Conservation (phyloP, 441 rosid species). For the Adansonia gregorii region DNA sequence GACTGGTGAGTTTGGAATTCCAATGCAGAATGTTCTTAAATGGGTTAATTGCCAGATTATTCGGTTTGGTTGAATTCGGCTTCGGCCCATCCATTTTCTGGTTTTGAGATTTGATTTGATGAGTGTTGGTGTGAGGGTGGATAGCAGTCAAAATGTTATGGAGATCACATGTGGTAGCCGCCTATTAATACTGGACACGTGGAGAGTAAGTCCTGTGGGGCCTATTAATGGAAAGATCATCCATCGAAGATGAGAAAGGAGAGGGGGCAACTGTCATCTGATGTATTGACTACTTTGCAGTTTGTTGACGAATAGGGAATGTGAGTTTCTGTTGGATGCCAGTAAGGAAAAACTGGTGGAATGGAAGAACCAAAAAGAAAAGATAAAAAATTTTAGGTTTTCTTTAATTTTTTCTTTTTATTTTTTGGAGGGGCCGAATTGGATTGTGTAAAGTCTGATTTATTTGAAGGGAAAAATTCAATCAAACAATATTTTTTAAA, state of each 20-base stretch:
- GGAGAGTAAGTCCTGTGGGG: background rate
- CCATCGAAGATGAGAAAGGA: background rate
- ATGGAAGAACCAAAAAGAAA: no score
- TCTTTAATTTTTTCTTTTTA: no score
- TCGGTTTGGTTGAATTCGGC: conserved; percentile 13
- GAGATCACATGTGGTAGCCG: conserved; percentile 28
- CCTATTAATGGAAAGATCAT: conserved; percentile 1
- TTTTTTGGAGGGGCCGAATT: no score
- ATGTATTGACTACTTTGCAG: background rate
- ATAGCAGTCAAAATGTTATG: conserved; percentile 17
- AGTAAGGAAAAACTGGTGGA: background rate
- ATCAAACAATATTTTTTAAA: no score
- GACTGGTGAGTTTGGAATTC: conserved; percentile 38
- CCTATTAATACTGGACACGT: conserved; percentile 28
- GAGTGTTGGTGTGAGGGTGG: conserved; percentile 34
- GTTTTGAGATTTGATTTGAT: conserved; percentile 18
- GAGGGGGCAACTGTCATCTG: background rate
- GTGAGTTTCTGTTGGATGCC: conserved; percentile 9
- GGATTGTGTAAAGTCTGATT: no score
- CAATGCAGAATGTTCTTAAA: conserved; percentile 44
- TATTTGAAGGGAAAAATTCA: background rate
- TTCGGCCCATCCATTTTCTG: background rate
- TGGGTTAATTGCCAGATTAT: conserved; percentile 20
- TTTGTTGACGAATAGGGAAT: background rate
- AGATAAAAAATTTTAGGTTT: no score